Percentiles rank a stretch among this genome's conserved stretches.
These are phyloP conservation scores for Rhododendron molle DNA, from an alignment of 148 eudicot species.

Conservation along the genomic window DNA sequence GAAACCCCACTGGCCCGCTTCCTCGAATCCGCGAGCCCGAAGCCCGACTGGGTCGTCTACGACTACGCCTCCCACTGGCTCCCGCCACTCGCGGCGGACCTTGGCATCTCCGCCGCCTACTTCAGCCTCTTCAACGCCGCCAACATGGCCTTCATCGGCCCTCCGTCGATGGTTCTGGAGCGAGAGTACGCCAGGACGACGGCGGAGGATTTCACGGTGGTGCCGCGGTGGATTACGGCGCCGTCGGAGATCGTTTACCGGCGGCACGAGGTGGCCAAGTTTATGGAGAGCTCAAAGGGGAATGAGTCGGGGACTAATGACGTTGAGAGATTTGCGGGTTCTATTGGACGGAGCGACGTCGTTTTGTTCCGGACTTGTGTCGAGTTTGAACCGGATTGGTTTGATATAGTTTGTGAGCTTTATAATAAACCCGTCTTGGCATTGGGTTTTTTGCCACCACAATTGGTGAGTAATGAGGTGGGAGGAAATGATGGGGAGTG, in stretches of 20 bases:
- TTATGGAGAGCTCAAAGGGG: conserved; percentile 32
- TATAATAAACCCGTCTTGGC: conserved; percentile 45
- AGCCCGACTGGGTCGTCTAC: conserved; percentile 59
- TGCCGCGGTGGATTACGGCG: conserved; percentile 44
- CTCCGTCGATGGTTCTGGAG: conserved; percentile 27
- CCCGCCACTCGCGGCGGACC: conserved; percentile 32
- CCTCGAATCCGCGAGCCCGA: conserved; percentile 26
- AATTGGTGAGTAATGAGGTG: neutral
- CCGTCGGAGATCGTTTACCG: conserved; percentile 27
- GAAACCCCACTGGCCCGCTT: conserved; percentile 19
- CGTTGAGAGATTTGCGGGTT: conserved; percentile 35
- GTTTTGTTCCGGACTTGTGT: conserved; percentile 40
- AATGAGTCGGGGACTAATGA: conserved; percentile 40
- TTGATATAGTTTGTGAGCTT: conserved; percentile 37
- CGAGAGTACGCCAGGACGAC: conserved; percentile 13
- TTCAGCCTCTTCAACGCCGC: conserved; percentile 58
- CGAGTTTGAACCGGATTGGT: conserved; percentile 58
- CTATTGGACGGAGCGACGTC: conserved; percentile 46
- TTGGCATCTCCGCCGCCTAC: conserved; percentile 36
- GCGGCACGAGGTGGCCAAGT: conserved; percentile 39
- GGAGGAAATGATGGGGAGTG: conserved; percentile 16
- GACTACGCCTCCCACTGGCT: conserved; percentile 70
- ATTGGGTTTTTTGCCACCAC: conserved; percentile 47
- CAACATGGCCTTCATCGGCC: conserved; percentile 43
- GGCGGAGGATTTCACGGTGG: conserved; percentile 27